Base-by-base conservation (phyloP, 2,329 filamentous ascomycete genomes). In the Penicillium sp. region DNA sequence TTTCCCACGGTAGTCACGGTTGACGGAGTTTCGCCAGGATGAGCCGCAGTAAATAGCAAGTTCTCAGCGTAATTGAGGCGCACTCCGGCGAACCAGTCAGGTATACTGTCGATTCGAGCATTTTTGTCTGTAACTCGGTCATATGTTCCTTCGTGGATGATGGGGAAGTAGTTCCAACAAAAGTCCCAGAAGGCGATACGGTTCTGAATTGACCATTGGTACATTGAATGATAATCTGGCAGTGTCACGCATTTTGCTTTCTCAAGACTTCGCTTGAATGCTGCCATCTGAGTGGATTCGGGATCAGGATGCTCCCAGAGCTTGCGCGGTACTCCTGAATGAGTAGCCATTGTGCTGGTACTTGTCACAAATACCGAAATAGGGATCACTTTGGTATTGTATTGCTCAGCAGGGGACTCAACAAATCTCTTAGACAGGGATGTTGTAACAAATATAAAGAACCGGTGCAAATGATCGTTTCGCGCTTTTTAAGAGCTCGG, bases 51-150 rank as follows among this genome's bases (percentile, higher is more conserved):
- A 77, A 85, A 93, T 31, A 96, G 84, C 31, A 91, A 76, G 71
- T 94, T 96, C 76, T 95, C 90, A 5, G 90, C 88, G 71, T 87
- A 93, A 70, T 92, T 95, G 68, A 94, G 75, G 10, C 79, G 76
- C 1, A 92, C 82, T 39, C 91, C 91, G 2, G 86, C 79, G 73
- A 95, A 96, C 91, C 91, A 96, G 41, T 81, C 77, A 0, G 91
- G 91, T 12, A 93, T 82, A 14, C 81, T 79, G 60, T 91, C 87
- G 72, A 96, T 90, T 1, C 87, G 85, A 2, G 83, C 81, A 0
- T 78, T 79, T 69, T 91, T 87, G 70, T 95, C 90, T 5, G 94
- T 87, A 1, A 89, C 85, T 12, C 70, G 75, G 0, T 75, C 76
- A 68, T 84, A 86, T 5, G 73, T 76, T 28, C 90, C 90, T 35